Evolutionary conservation across 306 rosid species (phyloP).

Genomic region (Calophaca sinica): DNA sequence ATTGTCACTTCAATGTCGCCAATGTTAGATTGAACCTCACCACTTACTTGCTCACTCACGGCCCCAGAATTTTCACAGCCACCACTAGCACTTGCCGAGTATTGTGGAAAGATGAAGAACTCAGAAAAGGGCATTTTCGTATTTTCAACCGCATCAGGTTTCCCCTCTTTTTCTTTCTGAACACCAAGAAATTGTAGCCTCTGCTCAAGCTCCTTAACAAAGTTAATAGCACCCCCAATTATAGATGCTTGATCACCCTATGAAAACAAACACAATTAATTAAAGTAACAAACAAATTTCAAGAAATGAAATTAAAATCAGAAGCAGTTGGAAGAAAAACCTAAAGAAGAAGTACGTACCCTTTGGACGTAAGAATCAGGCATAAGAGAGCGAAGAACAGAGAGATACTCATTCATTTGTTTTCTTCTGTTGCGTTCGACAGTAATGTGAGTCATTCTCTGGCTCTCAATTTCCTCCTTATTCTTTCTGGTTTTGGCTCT

Average conservation of each 20-base stretch:
- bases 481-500: constrained; percentile 73
- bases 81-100: constrained; percentile 54
- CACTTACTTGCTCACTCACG: constrained; percentile 35
- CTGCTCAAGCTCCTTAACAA: constrained; percentile 91
- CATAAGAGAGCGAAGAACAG: constrained; percentile 88
- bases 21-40: constrained; percentile 47
- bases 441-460: constrained; percentile 98
- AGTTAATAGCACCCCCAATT: constrained; percentile 92
- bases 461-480: constrained; percentile 90
- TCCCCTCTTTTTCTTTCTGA: constrained; percentile 46
- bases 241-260: constrained; percentile 98
- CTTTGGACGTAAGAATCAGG: constrained; percentile 93
- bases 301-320: too few relatives aligned
- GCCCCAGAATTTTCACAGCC: constrained; percentile 44
- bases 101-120: constrained; percentile 90
- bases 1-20: constrained; percentile 92
- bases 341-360: constrained; percentile 59
- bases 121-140: constrained; percentile 71
- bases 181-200: constrained; percentile 68
- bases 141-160: not conserved
- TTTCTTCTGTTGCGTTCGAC: constrained; percentile 95
- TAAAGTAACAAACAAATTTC: not conserved
- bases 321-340: not conserved
- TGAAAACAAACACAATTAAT: not conserved
- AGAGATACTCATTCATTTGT: constrained; percentile 94